Percentiles rank a stretch among this genome's conserved stretches.
These are phyloP conservation scores for Orbilia oligospora DNA, from an alignment of 2,329 filamentous ascomycete species.

Conservation along the genomic window DNA sequence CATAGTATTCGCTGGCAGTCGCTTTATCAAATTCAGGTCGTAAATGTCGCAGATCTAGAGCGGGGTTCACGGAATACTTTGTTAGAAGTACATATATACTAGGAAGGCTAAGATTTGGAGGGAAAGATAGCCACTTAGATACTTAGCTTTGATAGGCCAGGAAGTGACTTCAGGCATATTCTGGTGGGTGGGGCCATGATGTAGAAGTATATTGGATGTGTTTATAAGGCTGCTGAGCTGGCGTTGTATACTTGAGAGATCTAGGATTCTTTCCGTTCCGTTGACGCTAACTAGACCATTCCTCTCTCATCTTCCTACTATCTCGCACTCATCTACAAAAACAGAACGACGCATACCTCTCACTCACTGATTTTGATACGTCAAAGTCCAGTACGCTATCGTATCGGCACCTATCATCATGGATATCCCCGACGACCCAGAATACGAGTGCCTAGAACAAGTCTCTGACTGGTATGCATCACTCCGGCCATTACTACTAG, in stretches of 20 bases:
- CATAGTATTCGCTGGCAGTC: neutral
- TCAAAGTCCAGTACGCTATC: too few species aligned
- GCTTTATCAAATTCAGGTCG: neutral
- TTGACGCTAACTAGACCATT: too few species aligned
- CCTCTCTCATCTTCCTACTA: too few species aligned
- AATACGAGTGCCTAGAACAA: neutral
- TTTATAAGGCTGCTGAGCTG: too few species aligned
- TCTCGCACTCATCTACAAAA: too few species aligned
- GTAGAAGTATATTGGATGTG: too few species aligned
- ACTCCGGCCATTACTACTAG: slow-evolving; percentile 67
- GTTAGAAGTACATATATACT: neutral
- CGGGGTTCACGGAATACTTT: neutral
- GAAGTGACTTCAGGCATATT: neutral
- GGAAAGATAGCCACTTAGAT: neutral
- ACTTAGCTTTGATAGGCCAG: neutral
- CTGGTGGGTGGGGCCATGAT: neutral
- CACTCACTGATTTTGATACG: too few species aligned
- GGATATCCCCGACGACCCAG: neutral
- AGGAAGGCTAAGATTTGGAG: neutral
- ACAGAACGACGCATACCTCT: too few species aligned
- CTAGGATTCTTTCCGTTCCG: too few species aligned
- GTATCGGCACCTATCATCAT: neutral
- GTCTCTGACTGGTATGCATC: slow-evolving; percentile 41
- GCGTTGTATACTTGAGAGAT: too few species aligned
- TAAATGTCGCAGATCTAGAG: neutral